phyloP scores from a whole-genome alignment of 495 filamentous ascomycete species.

The Penicillium desertorum region DNA sequence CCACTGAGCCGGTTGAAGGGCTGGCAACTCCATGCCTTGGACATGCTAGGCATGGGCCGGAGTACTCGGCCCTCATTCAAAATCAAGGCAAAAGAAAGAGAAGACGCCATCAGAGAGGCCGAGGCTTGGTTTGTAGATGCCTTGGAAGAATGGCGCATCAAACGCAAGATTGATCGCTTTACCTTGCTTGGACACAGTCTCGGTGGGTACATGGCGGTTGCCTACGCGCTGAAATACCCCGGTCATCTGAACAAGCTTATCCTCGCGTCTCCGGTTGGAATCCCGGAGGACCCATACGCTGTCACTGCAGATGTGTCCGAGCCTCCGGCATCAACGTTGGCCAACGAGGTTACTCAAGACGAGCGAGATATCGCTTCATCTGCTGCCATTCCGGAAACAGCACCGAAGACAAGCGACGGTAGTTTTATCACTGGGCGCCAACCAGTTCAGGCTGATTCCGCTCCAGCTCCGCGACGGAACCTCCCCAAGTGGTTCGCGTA shows the following conservation, averaged over 20 bases:
- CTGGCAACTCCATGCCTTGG: slow-evolving; percentile 89
- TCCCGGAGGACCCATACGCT: slow-evolving; percentile 93
- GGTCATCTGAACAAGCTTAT: slow-evolving; percentile 93
- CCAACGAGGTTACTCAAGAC: slow-evolving; percentile 73
- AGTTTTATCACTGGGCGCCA: slow-evolving; percentile 54
- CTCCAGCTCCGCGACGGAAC: slow-evolving; percentile 56
- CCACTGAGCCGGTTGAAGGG: slow-evolving; percentile 70
- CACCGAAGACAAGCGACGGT: slow-evolving; percentile 53
- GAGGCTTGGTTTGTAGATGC: slow-evolving; percentile 97
- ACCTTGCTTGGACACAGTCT: slow-evolving; percentile 91
- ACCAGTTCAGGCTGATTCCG: slow-evolving; percentile 24
- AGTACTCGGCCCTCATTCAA: slow-evolving; percentile 80
- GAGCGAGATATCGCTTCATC: slow-evolving; percentile 54
- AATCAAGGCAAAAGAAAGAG: slow-evolving; percentile 75
- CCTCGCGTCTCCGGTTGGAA: slow-evolving; percentile 87
- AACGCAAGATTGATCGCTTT: slow-evolving; percentile 86
- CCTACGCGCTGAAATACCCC: slow-evolving; percentile 95
- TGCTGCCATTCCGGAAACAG: slow-evolving; percentile 26
- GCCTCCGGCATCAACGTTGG: slow-evolving; percentile 64
- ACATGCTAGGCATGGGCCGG: slow-evolving; percentile 92
- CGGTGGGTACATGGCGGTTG: slow-evolving; percentile 90
- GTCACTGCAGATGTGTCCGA: slow-evolving; percentile 79
- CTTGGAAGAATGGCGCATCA: slow-evolving; percentile 89
- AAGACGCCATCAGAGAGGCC: slow-evolving; percentile 83
- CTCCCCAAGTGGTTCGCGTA: slow-evolving; percentile 83